Evolutionary conservation across 768 basidiomycete species (phyloP), one percentile per base, ranked within the genome.

Genomic region (Leccinum rimulosum): DNA sequence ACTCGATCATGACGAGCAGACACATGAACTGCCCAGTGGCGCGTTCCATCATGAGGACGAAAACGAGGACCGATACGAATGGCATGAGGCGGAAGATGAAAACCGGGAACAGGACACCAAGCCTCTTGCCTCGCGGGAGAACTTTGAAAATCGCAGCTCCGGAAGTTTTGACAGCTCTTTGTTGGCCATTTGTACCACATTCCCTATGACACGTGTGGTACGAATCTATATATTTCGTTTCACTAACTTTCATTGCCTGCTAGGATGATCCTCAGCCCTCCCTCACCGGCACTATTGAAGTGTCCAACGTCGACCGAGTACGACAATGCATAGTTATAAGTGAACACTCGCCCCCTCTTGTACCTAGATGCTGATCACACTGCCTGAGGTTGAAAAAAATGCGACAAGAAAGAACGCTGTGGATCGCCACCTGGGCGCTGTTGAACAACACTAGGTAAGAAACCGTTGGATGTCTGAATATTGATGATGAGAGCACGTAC

Each of bases 191-290:
- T 91, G 89, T 67, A 73, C 76, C 28, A 84, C 79, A 67, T 95
- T 86, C 71, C 93, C 93, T 3, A 77, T 77, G 50, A 74, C 93
- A 35, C 86, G 87, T 70, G 87, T 95, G 68, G 91, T 93, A 70
- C 67, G 88, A 80, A 19, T 12, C 12, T 6, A 17, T 40, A n/a
- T 33, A 33, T 30, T 25, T 17, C 52, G 15, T 58, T 54, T 56
- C 33, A 22, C 52, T 28, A 14, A 19, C 33, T 40, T 33, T 22
- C 31, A 28, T 35, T 30, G 27, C 15, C 31, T 30, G 4, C 17
- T 15, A 56, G 27, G 28, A 3, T 11, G 19, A 51, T 2, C 19
- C n/a, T 48, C 25, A 6, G 54, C 3, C 27, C 17, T 28, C 43
- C 19, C n/a, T 19, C 43, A 45, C 43, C n/a, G 43, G 19, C 19